Conservation (phyloP, 108 stramenopile genomes). For the Discostella stelligeroides region DNA sequence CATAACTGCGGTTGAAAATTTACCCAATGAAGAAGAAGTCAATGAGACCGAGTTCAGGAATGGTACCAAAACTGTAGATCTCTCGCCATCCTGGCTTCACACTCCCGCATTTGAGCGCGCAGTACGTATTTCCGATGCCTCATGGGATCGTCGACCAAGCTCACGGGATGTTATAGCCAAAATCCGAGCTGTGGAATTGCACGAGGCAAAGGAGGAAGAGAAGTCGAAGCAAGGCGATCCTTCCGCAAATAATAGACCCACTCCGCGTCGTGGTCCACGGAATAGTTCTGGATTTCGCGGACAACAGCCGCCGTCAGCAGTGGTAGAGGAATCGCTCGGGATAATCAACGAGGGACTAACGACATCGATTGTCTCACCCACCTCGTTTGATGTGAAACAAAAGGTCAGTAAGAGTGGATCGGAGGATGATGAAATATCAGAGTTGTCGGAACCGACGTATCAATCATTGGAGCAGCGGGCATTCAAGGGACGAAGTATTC, state of each 20-base stretch:
- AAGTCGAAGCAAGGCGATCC: not conserved
- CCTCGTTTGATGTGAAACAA: constrained; percentile 16
- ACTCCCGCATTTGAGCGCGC: constrained; percentile 43
- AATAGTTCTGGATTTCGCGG: not conserved
- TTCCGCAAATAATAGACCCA: not conserved
- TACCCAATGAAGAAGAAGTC: constrained; percentile 23
- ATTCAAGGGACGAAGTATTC: constrained; percentile 25
- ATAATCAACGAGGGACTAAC: constrained; percentile 12
- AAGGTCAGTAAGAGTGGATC: constrained; percentile 9
- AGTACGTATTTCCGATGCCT: constrained; percentile 41
- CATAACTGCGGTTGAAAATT: constrained; percentile 36
- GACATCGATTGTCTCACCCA: not conserved
- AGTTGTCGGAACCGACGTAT: constrained; percentile 41
- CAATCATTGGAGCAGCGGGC: constrained; percentile 21
- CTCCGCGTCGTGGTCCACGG: constrained; percentile 4
- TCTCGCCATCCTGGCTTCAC: constrained; percentile 29
- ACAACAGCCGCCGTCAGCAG: constrained; percentile 1
- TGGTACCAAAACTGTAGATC: constrained; percentile 18
- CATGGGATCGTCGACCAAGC: constrained; percentile 51
- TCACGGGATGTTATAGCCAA: constrained; percentile 47
- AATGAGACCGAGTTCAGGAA: constrained; percentile 11
- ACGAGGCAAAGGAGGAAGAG: constrained; percentile 28
- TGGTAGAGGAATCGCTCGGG: constrained; percentile 6
- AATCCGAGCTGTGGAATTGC: constrained; percentile 42
- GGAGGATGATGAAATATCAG: constrained; percentile 43